These are phyloP conservation scores for Dalbergia cochinchinensis DNA, from an alignment of 306 rosid genomes.

Conservation along the genomic window DNA sequence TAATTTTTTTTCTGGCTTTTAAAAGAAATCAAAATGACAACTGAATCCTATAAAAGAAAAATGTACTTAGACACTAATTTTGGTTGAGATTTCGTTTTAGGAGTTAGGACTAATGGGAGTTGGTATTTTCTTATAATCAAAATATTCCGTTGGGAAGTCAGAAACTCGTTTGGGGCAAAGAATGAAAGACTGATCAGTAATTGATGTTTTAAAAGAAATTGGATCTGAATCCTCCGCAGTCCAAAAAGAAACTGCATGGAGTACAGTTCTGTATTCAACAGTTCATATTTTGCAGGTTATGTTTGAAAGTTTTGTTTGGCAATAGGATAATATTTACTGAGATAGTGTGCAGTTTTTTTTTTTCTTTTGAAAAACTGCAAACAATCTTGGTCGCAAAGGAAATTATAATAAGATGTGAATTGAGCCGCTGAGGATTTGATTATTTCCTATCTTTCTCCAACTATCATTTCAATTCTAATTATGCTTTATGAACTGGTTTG, in stretches of 20 bases:
- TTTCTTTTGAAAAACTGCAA: neutral
- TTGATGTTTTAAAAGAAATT: conserved; percentile 26
- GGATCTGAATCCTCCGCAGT: neutral
- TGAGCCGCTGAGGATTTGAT: conserved; percentile 4
- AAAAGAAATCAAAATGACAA: conserved; percentile 16
- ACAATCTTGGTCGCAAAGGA: neutral
- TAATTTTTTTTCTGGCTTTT: conserved; percentile 2
- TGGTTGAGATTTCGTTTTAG: conserved; percentile 8
- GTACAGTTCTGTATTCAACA: neutral
- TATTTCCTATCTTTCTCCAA: neutral
- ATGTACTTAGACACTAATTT: neutral
- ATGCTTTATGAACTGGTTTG: conserved; percentile 31
- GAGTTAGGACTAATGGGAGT: neutral
- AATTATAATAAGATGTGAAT: neutral
- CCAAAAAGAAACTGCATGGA: neutral
- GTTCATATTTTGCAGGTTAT: too few species aligned
- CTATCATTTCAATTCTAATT: neutral
- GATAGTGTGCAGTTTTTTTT: neutral
- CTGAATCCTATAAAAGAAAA: conserved; percentile 13
- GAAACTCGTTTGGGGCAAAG: conserved; percentile 6
- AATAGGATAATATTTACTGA: neutral
- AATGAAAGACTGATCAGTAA: neutral
- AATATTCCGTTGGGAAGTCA: neutral
- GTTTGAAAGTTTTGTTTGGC: neutral
- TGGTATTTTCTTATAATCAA: neutral